Evolutionary conservation across 352 stramenopile genomes (phyloP), one percentile per base, ranked within the genome.

Genomic region (Phytopythium ostracodes): DNA sequence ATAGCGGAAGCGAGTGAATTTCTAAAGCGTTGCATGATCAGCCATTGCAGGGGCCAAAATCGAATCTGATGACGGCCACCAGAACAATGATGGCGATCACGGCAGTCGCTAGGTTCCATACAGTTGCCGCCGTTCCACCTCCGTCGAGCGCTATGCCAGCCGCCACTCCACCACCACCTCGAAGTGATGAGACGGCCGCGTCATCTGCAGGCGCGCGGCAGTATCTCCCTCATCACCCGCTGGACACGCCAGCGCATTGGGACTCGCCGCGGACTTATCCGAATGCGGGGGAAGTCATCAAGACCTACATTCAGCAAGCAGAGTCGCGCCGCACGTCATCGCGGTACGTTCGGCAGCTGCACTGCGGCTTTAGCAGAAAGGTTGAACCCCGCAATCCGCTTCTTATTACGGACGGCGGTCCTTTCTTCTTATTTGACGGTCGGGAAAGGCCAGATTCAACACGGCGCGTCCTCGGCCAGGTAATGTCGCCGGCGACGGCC

Each of bases 261-360:
- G 20, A 12, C 42, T 5, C 20, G 4, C 42, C 50, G 50, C 50
- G 50, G 50, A 56, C 50, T 56, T 56, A 43, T 20, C 60, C 64
- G 56, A 72, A 67, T 51, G 70, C 72, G 14, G 59, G 71, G 29
- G 49, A 67, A 8, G 60, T 81, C 59, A 81, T 83, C 72, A 85
- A 81, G 62, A 70, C 49, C 63, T 83, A 81, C 53, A 66, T 84
- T 46, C 76, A 78, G 50, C 72, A 81, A 33, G 64, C 74, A 0
- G 76, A 85, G 29, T 62, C 69, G 55, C 74, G 76, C 14, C 67
- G 66, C 24, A 60, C 73, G 36, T 61, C 64, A 14, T 79, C 67
- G 42, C 69, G 66, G 74, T 86, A 58, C 36, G 67, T 59, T 12
- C 5, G 2, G 7, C 22, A 35, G 31, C 22, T 18, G 22, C 14